Base-by-base conservation (phyloP, 2,329 filamentous ascomycete genomes). In the Polychaeton citri region DNA sequence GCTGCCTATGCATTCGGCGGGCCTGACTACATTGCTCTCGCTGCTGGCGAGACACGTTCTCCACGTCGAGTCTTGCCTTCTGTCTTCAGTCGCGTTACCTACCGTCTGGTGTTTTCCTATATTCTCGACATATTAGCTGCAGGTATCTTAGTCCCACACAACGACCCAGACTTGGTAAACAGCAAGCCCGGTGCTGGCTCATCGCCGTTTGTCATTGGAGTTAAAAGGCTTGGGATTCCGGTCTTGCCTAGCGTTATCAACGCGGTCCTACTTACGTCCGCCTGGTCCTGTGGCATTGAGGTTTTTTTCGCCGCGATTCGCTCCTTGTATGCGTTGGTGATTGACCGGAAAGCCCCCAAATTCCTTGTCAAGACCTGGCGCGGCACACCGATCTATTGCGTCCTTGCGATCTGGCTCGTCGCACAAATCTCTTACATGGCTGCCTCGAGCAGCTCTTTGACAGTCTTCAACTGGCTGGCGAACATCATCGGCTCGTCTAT, bases 211-310 rank as follows among this genome's bases (percentile, higher is more conserved):
- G 79, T 85, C 38, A 81, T 84, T 43, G 80, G 79, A 12, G 74
- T 77, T 17, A 65, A 69, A 5, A 70, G 72, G 19, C 79, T 79
- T 2, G 73, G 76, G 1, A 75, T 85, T 34, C 65, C 62, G 4
- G 75, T 70, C 6, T 68, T 85, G 2, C 76, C 79, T 0, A 74
- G 72, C 6, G 69, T 86, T 35, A 75, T 86, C 57, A 87, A 87
- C 53, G 79, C 79, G 21, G 65, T 84, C 17, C 75, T 86, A 43
- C 68, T 85, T 43, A 81, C 76, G 0, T 79, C 74, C 1, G 79
- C 76, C 0, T 79, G 72, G 62, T 83, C 76, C 64, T 64, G 8
- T 4, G 24, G 24, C 12, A 12, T 10, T 7, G 24, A 10, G 4
- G 24, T 12, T 7, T 7, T 28, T 10, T 28, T 28, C 24, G 15